Base-by-base conservation (phyloP, 768 basidiomycete species). In the Polyporus arcularius region DNA sequence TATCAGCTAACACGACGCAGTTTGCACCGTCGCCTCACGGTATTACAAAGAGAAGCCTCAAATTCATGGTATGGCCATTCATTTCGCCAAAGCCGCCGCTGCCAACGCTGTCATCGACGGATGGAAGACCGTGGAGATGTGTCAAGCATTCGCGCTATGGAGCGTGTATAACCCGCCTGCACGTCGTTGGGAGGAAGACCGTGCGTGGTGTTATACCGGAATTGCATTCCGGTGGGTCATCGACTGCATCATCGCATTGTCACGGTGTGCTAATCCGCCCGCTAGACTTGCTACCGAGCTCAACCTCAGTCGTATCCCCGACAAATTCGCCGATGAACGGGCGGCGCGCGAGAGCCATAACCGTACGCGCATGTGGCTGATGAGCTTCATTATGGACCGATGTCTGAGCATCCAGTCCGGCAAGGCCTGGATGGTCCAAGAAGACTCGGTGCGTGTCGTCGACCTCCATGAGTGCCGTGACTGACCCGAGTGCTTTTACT, bases 391-490 rank as follows among this genome's bases (percentile, higher is more conserved):
- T 63, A 82, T 88, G 56, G 91, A 93, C 68, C 84, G 85, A 6
- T 89, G 87, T 38, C 80, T 87, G 66, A 84, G 87, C n/a, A 85
- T 86, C 47, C 85, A 91, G 69, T 87, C 87, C 67, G 90, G 89
- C 11, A 91, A 90, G 67, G 81, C 86, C 46, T 84, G 85, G 47
- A 86, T 87, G 75, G 76, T 90, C 15, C 76, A 75, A 41, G 77
- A 85, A 35, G 86, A 90, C 66, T 86, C 90, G 79, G 85, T 87
- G 83, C 64, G 76, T 70, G 30, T 71, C 43, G 18, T 30, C 74
- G 10, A 80, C 79, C 78, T 63, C 8, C 30, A 9, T 16, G 26
- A 35, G 68, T 74, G 12, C 75, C 80, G 15, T 14, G 2, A 11
- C 7, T 35, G 12, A 28, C 12, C 11, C n/a, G n/a, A n/a, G n/a